Evolutionary conservation across 495 filamentous ascomycete species (phyloP).

Genomic region (Neohortaea acidophila): DNA sequence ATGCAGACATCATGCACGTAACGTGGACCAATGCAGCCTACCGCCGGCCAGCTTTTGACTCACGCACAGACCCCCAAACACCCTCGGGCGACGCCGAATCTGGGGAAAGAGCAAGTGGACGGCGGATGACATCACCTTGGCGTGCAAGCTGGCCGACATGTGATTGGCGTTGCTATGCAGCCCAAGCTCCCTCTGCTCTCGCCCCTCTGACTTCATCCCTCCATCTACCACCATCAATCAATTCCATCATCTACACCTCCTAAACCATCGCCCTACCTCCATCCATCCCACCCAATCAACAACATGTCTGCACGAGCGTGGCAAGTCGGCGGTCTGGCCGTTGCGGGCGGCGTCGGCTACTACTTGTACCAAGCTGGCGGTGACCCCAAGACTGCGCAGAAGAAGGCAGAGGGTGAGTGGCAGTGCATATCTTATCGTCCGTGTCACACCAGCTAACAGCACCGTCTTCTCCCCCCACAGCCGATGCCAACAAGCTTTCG

Average conservation of each 20-base stretch:
- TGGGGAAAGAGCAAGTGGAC: too few relatives aligned
- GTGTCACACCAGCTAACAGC: background rate
- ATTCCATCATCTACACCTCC: background rate
- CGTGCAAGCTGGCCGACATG: too few relatives aligned
- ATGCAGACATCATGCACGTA: too few relatives aligned
- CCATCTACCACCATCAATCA: background rate
- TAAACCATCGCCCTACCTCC: too few relatives aligned
- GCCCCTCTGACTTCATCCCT: too few relatives aligned
- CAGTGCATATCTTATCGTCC: background rate
- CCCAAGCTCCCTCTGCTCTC: too few relatives aligned
- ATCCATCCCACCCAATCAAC: background rate
- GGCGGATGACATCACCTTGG: too few relatives aligned
- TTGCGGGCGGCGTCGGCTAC: constrained; percentile 60
- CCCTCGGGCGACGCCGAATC: too few relatives aligned
- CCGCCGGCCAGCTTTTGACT: too few relatives aligned
- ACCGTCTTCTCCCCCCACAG: constrained; percentile 27
- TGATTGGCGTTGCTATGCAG: too few relatives aligned
- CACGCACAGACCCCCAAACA: too few relatives aligned
- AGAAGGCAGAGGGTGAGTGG: constrained; percentile 59
- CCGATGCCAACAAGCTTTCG: constrained; percentile 48
- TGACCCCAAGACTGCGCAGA: constrained; percentile 61
- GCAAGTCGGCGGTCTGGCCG: constrained; percentile 35
- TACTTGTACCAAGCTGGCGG: constrained; percentile 87
- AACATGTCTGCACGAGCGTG: constrained; percentile 19
- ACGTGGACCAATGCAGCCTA: too few relatives aligned